Percentiles rank a stretch among this genome's conserved stretches.
These are phyloP conservation scores for Aspergillus heteromorphus DNA, from an alignment of 495 filamentous ascomycete species.

Conservation along the genomic window DNA sequence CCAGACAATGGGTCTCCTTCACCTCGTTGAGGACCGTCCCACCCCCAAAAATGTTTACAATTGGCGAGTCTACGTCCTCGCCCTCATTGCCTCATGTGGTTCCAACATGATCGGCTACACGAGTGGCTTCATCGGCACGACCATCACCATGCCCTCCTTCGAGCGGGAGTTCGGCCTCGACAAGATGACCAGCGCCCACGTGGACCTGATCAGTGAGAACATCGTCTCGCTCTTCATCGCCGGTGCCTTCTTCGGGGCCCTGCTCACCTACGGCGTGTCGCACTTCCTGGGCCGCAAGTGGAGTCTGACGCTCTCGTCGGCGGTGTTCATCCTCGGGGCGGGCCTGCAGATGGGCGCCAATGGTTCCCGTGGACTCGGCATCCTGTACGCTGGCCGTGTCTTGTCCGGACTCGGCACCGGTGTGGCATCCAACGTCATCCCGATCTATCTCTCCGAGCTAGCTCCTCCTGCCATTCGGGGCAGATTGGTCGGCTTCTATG, in stretches of 20 bases:
- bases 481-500: conserved; percentile 69
- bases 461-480: conserved; percentile 75
- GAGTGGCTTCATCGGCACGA: conserved; percentile 66
- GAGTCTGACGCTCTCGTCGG: conserved; percentile 47
- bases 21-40: conserved; percentile 58
- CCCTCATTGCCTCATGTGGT: conserved; percentile 59
- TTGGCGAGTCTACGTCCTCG: conserved; percentile 63
- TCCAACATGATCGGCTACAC: conserved; percentile 71
- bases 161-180: conserved; percentile 50
- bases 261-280: conserved; percentile 55
- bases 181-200: conserved; percentile 28
- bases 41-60: conserved; percentile 67
- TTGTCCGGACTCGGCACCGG: conserved; percentile 70
- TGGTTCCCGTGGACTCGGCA: conserved; percentile 50
- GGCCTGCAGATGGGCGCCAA: conserved; percentile 59
- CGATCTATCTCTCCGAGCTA: conserved; percentile 76
- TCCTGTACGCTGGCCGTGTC: conserved; percentile 65
- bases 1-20: conserved; percentile 56
- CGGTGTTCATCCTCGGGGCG: conserved; percentile 58
- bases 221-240: conserved; percentile 67
- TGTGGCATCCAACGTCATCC: conserved; percentile 68
- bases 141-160: conserved; percentile 58
- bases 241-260: conserved; percentile 61
- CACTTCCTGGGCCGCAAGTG: conserved; percentile 54
- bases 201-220: conserved; percentile 54